A percentile compares a stretch with the other conserved stretches of the same genome.
phyloP scores from a whole-genome alignment of 176 grass and related monocot species.

The Phoenix roebelenii region DNA sequence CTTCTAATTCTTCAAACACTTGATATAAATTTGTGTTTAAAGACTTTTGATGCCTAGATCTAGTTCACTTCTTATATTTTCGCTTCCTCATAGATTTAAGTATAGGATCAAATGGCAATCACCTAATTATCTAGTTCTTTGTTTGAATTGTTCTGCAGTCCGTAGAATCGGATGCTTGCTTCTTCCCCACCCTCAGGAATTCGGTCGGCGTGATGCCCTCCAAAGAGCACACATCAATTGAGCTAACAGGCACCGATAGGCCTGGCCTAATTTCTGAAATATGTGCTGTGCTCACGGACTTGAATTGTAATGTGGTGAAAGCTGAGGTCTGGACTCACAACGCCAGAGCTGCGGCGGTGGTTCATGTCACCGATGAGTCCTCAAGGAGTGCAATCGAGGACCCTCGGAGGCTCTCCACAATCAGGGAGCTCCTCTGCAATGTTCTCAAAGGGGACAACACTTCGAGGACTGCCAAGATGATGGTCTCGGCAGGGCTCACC shows the following conservation, averaged over 20 bases:
- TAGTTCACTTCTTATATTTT: too few species aligned
- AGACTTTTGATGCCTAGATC: neutral
- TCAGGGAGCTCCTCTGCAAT: conserved; percentile 42
- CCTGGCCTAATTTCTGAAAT: conserved; percentile 82
- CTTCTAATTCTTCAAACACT: too few species aligned
- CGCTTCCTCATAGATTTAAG: too few species aligned
- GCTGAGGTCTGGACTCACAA: conserved; percentile 93
- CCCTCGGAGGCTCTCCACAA: conserved; percentile 22
- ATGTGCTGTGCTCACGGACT: conserved; percentile 50
- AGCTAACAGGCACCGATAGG: conserved; percentile 63
- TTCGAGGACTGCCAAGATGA: neutral
- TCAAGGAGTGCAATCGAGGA: conserved; percentile 32
- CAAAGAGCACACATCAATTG: conserved; percentile 56
- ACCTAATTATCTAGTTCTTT: too few species aligned
- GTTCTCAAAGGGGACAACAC: conserved; percentile 38
- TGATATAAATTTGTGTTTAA: too few species aligned
- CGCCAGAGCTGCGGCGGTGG: conserved; percentile 57
- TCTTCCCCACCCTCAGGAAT: conserved; percentile 41
- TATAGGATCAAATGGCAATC: too few species aligned
- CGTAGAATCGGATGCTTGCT: conserved; percentile 61
- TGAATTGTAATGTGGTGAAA: conserved; percentile 42
- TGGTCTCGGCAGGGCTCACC: conserved; percentile 7
- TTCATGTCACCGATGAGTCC: conserved; percentile 42
- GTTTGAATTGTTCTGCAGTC: conserved; percentile 23
- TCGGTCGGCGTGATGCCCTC: conserved; percentile 51